Evolutionary conservation across 225 moss, liverwort and hornwort species (phyloP).

Genomic region (Marchantia polymorpha): DNA sequence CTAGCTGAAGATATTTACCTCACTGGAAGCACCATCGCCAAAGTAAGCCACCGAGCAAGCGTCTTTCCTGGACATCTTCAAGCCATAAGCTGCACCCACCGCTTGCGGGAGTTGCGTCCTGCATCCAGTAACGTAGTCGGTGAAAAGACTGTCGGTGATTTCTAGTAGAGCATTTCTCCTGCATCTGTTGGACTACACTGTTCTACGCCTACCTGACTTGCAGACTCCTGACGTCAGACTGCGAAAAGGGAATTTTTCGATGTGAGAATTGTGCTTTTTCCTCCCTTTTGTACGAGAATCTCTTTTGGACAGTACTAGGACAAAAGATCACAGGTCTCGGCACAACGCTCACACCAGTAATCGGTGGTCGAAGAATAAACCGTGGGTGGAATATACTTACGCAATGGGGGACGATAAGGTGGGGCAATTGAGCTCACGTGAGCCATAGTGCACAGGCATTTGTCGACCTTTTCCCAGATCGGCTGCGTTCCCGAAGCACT

Average conservation of each 20-base stretch:
- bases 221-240: too few relatives aligned
- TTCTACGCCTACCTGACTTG: too few relatives aligned
- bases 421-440: slow-evolving; percentile 74
- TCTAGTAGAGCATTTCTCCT: too few relatives aligned
- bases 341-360: background rate
- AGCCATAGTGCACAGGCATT: slow-evolving; percentile 97
- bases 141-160: background rate
- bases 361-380: background rate
- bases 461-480: slow-evolving; percentile 96
- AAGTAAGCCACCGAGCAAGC: slow-evolving; percentile 76
- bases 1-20: slow-evolving; percentile 41
- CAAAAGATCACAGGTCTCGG: too few relatives aligned
- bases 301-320: too few relatives aligned
- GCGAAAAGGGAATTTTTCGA: too few relatives aligned
- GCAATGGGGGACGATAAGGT: slow-evolving; percentile 90
- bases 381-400: slow-evolving; percentile 40
- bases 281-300: too few relatives aligned
- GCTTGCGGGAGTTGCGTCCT: slow-evolving; percentile 99
- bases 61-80: slow-evolving; percentile 70
- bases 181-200: too few relatives aligned
- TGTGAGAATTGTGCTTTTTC: too few relatives aligned
- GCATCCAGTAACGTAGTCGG: slow-evolving; percentile 23
- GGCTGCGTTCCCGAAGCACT: slow-evolving; percentile 79
- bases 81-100: slow-evolving; percentile 86
- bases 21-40: slow-evolving; percentile 91